Evolutionary conservation across 1,139 yeast genomes (phyloP).

Genomic region (Barnettozyma hawaiiensis): DNA sequence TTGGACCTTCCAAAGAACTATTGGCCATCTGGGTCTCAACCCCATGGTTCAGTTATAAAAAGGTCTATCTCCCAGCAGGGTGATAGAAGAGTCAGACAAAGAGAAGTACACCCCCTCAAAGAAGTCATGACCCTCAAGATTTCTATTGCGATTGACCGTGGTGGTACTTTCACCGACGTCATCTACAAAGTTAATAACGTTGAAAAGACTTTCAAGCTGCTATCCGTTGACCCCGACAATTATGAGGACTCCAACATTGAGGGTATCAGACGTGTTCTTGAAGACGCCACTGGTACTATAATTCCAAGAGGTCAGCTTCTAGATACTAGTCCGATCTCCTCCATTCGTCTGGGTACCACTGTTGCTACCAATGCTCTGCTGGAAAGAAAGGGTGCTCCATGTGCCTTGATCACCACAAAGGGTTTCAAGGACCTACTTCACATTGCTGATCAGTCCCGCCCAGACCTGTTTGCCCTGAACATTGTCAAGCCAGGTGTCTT

Average conservation of each 20-base stretch:
- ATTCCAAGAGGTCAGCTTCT: slow-evolving; percentile 47
- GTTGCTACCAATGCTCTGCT: slow-evolving; percentile 70
- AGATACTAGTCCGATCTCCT: slow-evolving; percentile 44
- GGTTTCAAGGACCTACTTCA: slow-evolving; percentile 59
- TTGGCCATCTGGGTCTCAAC: no score
- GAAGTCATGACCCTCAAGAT: slow-evolving; percentile 21
- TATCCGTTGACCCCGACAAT: slow-evolving; percentile 83
- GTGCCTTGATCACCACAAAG: slow-evolving; percentile 57
- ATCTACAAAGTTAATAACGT: slow-evolving; percentile 35
- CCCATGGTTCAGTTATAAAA: no score
- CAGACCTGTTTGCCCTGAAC: slow-evolving; percentile 45
- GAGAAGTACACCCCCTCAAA: neutral
- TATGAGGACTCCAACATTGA: slow-evolving; percentile 87
- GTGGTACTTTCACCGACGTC: slow-evolving; percentile 88
- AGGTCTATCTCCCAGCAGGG: neutral
- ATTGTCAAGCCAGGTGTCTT: slow-evolving; percentile 54
- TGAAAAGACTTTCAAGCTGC: slow-evolving; percentile 56
- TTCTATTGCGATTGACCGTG: slow-evolving; percentile 47
- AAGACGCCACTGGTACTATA: slow-evolving; percentile 42
- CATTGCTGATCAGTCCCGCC: slow-evolving; percentile 72
- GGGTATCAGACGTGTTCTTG: slow-evolving; percentile 76
- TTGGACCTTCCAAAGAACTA: neutral
- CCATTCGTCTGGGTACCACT: slow-evolving; percentile 76
- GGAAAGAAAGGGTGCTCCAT: slow-evolving; percentile 61
- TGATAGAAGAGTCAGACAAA: neutral